These are phyloP conservation scores for Rubia balearica DNA, from an alignment of 305 asterid species.

Conservation along the genomic window DNA sequence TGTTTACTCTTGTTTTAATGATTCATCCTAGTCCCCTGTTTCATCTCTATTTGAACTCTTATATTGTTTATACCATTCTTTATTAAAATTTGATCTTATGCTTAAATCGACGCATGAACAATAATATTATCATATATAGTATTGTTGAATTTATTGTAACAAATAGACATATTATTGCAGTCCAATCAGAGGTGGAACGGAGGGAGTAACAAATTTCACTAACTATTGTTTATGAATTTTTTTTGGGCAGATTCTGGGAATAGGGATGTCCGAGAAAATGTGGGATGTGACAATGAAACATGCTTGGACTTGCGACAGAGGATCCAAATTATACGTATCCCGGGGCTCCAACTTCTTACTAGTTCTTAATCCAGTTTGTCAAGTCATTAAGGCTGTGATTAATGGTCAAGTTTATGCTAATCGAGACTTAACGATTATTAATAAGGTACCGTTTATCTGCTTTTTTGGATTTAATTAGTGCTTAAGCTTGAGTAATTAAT, in stretches of 20 bases:
- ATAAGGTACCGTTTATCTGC: conserved; percentile 18
- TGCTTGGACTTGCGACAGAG: conserved; percentile 53
- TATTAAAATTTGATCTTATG: too few relatives aligned
- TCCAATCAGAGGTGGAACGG: too few relatives aligned
- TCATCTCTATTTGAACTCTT: too few relatives aligned
- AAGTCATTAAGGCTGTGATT: conserved; percentile 37
- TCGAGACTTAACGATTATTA: conserved; percentile 20
- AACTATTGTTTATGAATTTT: background rate
- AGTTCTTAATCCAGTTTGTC: conserved; percentile 42
- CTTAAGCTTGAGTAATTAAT: background rate
- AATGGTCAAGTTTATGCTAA: conserved; percentile 25
- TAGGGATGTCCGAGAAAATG: conserved; percentile 67
- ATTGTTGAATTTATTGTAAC: too few relatives aligned
- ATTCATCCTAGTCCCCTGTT: too few relatives aligned
- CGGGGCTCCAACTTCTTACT: conserved; percentile 26
- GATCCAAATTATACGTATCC: conserved; percentile 33
- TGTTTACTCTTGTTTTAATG: too few relatives aligned
- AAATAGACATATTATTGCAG: too few relatives aligned
- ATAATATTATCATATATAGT: too few relatives aligned
- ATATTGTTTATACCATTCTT: too few relatives aligned
- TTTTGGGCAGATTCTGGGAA: conserved; percentile 41
- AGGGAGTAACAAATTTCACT: too few relatives aligned
- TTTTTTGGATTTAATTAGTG: too few relatives aligned
- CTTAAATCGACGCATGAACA: too few relatives aligned
- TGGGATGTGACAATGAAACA: conserved; percentile 50